These are phyloP conservation scores for Cyclaneusma minus DNA, from an alignment of 2,329 filamentous ascomycete genomes.

Conservation along the genomic window DNA sequence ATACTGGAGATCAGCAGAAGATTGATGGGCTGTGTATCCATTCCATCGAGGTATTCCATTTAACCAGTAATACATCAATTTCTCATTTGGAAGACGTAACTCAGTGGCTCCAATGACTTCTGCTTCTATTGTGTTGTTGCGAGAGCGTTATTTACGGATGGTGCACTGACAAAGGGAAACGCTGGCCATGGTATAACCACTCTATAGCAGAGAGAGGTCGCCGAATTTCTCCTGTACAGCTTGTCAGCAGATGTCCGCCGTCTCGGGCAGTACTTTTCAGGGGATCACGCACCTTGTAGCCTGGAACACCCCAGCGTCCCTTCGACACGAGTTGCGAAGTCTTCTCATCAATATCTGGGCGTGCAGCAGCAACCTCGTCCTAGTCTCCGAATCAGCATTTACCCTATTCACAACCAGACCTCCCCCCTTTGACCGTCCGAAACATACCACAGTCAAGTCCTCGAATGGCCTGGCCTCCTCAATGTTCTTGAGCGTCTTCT, in stretches of 20 bases:
- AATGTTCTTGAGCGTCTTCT: constrained; percentile 94
- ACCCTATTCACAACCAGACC: background rate
- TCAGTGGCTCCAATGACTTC: too few species aligned
- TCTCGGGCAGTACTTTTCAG: background rate
- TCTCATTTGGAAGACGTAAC: too few species aligned
- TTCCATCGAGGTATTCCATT: too few species aligned
- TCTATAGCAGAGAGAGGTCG: constrained; percentile 88
- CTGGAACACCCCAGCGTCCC: constrained; percentile 94
- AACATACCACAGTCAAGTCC: constrained; percentile 89
- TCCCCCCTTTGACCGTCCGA: too few species aligned
- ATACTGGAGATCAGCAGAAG: too few species aligned
- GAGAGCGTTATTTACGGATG: too few species aligned
- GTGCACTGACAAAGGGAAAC: constrained; percentile 24
- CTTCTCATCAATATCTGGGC: constrained; percentile 96
- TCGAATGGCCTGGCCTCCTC: constrained; percentile 91
- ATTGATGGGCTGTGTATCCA: too few species aligned
- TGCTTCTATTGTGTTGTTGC: too few species aligned
- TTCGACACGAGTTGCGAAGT: constrained; percentile 88
- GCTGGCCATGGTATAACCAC: constrained; percentile 21
- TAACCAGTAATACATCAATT: too few species aligned
- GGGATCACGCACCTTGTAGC: constrained; percentile 73
- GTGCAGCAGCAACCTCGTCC: constrained; percentile 89
- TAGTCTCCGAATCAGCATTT: constrained; percentile 22
- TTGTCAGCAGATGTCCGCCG: constrained; percentile 27
- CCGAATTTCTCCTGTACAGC: constrained; percentile 83